Base-by-base conservation (phyloP, 306 rosid genomes). In the Cicer arietinum region DNA sequence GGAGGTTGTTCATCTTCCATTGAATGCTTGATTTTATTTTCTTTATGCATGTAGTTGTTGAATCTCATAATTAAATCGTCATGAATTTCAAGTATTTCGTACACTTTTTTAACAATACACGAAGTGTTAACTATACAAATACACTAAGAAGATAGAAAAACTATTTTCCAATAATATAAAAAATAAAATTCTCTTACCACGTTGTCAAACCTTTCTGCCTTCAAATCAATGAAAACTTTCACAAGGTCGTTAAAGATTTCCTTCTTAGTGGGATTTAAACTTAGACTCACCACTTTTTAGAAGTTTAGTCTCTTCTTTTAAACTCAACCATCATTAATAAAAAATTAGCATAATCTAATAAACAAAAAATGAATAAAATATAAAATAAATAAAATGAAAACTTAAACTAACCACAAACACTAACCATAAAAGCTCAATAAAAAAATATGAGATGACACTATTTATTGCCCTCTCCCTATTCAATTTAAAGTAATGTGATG, bases 11-110 rank as follows among this genome's bases (percentile, higher is more conserved):
- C 96, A 12, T 89, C 97, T 50, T 94, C 97, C 22, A 81, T 83
- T 14, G 96, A 91, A 66, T 90, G 94, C 18, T 94, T 89, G 77
- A 94, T 91, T 83, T 90, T 94, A 83, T 71, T 90, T 70, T 93
- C 97, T 80, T 87, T 87, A 6, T 97, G 98, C 89, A 94, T 78
- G 90, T 90, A 90, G 69, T 88, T 86, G 87, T 94, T 94, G 71
- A 91, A 91, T 59, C 93, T 97, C 86, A 91, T 89, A 45, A 91
- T 89, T 64, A 94, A 81, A 54, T 86, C 90, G 65, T 89, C 85
- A 56, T 91, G 90, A 47, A 92, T 97, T 83, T 89, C 84, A 78
- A 94, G 90, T 68, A 91, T 79, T 11, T 91, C 89, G 84, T 94
- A 90, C 71, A 94, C 92, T 79, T 92, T 87, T 79, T 79, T 87